Conservation (phyloP, 2,329 filamentous ascomycete species). For the Grosmannia serpens region DNA sequence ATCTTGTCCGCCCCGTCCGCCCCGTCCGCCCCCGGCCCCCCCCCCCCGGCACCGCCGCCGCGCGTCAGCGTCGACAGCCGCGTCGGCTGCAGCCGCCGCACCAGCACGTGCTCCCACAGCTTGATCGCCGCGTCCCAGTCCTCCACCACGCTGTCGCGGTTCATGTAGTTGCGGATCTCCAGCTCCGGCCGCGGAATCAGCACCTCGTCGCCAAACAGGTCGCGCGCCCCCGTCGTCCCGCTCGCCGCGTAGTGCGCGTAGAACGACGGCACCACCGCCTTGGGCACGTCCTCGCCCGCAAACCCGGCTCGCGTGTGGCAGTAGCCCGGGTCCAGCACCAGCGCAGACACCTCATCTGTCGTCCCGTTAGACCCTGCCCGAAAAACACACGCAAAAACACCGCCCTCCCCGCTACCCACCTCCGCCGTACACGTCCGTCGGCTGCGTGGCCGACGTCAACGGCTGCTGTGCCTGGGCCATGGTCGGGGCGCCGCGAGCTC, state of each 20-base stretch:
- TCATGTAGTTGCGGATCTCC: slow-evolving; percentile 87
- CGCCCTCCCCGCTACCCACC: slow-evolving; percentile 24
- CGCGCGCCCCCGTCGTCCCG: slow-evolving; percentile 35
- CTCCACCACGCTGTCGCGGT: slow-evolving; percentile 77
- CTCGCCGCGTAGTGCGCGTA: slow-evolving; percentile 50
- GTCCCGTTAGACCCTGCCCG: no score
- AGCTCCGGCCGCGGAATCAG: slow-evolving; percentile 66
- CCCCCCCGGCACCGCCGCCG: neutral
- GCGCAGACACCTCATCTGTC: slow-evolving; percentile 89
- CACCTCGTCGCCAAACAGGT: slow-evolving; percentile 82
- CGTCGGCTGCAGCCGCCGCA: slow-evolving; percentile 72
- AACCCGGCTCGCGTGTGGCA: slow-evolving; percentile 87
- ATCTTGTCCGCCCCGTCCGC: slow-evolving; percentile 44
- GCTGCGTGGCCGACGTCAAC: slow-evolving; percentile 42
- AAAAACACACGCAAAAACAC: neutral
- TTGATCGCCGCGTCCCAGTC: slow-evolving; percentile 89
- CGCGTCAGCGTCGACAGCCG: slow-evolving; percentile 21
- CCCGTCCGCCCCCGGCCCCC: slow-evolving; percentile 22
- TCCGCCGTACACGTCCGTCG: slow-evolving; percentile 53
- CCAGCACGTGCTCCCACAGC: slow-evolving; percentile 88
- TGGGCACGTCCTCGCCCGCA: slow-evolving; percentile 93
- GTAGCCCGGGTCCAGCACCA: slow-evolving; percentile 92
- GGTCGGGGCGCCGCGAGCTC: no score
- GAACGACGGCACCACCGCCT: slow-evolving; percentile 81
- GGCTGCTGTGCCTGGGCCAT: slow-evolving; percentile 42